Percentiles rank a stretch among this genome's conserved stretches.
phyloP scores from a whole-genome alignment of 2,329 filamentous ascomycete species.

The Phaeosphaeria sp. region DNA sequence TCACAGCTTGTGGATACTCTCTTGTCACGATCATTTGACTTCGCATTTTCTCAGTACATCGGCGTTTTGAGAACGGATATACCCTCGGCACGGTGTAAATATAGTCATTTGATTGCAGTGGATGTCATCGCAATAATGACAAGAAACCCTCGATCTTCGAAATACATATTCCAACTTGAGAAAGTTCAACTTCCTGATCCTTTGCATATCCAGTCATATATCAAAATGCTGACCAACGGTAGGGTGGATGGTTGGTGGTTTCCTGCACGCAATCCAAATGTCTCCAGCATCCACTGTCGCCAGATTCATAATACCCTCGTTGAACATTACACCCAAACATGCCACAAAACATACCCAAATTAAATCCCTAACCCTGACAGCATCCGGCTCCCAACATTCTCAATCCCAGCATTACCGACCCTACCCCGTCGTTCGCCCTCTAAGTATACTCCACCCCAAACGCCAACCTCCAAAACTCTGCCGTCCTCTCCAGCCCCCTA shows the following conservation, averaged over 20 bases:
- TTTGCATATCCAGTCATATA: not conserved
- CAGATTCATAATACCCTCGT: too few relatives aligned
- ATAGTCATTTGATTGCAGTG: not conserved
- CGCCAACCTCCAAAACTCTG: constrained; percentile 1
- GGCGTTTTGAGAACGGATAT: not conserved
- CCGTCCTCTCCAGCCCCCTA: constrained; percentile 8
- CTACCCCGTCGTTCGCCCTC: not conserved
- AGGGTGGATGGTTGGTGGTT: not conserved
- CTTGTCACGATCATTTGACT: not conserved
- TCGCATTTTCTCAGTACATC: not conserved
- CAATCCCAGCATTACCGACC: not conserved
- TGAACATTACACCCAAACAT: not conserved
- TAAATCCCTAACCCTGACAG: not conserved
- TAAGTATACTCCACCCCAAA: constrained; percentile 25
- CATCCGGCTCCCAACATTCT: not conserved
- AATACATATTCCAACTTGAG: not conserved
- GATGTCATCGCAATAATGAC: not conserved
- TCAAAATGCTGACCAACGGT: not conserved
- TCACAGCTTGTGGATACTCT: not conserved
- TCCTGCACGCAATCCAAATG: not conserved
- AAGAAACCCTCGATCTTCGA: not conserved
- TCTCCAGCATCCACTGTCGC: too few relatives aligned
- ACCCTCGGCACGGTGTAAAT: not conserved
- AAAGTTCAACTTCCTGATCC: not conserved
- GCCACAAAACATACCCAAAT: not conserved